phyloP scores from a whole-genome alignment of 306 rosid genomes.

The Fagus sylvatica region DNA sequence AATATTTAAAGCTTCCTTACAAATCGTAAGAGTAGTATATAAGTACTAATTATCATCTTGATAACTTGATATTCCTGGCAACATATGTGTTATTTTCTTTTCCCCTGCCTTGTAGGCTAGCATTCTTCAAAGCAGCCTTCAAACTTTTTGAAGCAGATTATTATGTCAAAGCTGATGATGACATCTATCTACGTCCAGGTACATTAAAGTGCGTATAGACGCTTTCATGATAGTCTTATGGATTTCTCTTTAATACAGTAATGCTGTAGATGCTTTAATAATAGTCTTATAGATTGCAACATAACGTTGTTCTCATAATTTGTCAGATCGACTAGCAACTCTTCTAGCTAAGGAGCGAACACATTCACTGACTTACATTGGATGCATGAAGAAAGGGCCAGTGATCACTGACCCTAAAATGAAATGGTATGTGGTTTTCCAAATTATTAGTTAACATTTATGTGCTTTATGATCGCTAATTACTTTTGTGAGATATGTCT shows the following conservation, averaged over 20 bases:
- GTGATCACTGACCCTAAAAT: slow-evolving; percentile 38
- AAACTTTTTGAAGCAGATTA: slow-evolving; percentile 40
- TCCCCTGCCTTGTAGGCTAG: slow-evolving; percentile 24
- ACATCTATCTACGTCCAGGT: slow-evolving; percentile 47
- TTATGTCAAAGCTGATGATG: slow-evolving; percentile 43
- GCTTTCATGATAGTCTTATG: background rate
- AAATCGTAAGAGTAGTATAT: slow-evolving; percentile 13
- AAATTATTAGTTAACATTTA: background rate
- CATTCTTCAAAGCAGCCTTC: slow-evolving; percentile 37
- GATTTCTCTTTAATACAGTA: background rate
- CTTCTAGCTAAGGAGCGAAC: slow-evolving; percentile 41
- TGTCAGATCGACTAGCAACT: slow-evolving; percentile 39
- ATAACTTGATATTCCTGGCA: background rate
- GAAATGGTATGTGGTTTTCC: slow-evolving; percentile 28
- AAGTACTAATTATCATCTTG: background rate
- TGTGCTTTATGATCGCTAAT: background rate
- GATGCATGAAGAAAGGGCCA: slow-evolving; percentile 52
- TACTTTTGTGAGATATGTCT: background rate
- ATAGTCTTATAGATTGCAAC: background rate
- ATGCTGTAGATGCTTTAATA: too few species aligned
- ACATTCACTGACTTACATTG: slow-evolving; percentile 36
- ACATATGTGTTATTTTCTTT: background rate
- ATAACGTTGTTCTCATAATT: slow-evolving; percentile 1
- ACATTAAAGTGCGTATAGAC: background rate
- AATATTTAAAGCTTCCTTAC: slow-evolving; percentile 33